A percentile compares a stretch with the other conserved stretches of the same genome.
Conservation (phyloP, 1,284 basidiomycete species). For the Schizophyllum amplum region DNA sequence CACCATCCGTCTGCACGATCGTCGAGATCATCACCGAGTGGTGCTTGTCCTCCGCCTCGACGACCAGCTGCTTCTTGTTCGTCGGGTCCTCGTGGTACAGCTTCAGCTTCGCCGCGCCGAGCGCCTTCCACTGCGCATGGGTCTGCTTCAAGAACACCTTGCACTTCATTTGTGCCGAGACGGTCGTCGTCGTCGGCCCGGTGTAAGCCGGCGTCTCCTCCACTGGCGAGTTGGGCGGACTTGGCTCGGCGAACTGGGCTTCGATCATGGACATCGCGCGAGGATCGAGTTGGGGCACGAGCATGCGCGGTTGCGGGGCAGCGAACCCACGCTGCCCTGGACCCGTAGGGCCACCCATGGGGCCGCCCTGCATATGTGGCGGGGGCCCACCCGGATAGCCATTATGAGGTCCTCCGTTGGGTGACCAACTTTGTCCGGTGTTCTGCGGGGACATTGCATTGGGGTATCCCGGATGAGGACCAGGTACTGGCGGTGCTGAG, state of each 20-base stretch:
- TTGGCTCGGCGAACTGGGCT: constrained; percentile 55
- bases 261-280: constrained; percentile 42
- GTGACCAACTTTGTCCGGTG: too few species aligned
- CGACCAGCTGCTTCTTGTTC: constrained; percentile 93
- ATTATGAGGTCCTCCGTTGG: constrained; percentile 13
- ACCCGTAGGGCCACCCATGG: background rate
- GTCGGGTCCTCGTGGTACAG: constrained; percentile 80
- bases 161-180: constrained; percentile 96
- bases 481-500: too few species aligned
- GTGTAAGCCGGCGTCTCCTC: constrained; percentile 42
- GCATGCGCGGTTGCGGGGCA: constrained; percentile 41
- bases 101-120: constrained; percentile 84
- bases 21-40: constrained; percentile 85
- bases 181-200: constrained; percentile 65
- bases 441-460: too few species aligned
- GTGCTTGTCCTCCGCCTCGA: constrained; percentile 78
- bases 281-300: constrained; percentile 48
- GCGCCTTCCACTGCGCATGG: constrained; percentile 94
- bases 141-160: constrained; percentile 96
- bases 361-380: background rate
- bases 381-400: constrained; percentile 28
- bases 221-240: constrained; percentile 71
- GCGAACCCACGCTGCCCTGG: constrained; percentile 24
- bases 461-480: too few species aligned
- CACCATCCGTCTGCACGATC: constrained; percentile 91